phyloP scores from a whole-genome alignment of 768 basidiomycete genomes.

The Lactarius indigo region DNA sequence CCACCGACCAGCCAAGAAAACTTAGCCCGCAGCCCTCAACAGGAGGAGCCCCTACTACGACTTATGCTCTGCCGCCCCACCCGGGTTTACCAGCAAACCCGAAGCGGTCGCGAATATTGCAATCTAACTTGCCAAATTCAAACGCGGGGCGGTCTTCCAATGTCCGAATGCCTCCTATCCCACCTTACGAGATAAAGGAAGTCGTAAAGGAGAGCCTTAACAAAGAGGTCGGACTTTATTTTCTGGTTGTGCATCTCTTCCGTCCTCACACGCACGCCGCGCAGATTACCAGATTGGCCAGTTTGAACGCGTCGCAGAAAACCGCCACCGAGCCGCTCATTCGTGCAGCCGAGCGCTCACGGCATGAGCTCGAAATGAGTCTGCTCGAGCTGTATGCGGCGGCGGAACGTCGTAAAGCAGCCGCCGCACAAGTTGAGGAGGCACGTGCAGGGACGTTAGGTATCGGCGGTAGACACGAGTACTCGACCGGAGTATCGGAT shows the following conservation, averaged over 20 bases:
- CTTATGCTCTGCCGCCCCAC: slow-evolving; percentile 1
- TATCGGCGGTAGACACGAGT: slow-evolving; percentile 11
- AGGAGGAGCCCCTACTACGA: background rate
- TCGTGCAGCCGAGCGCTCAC: slow-evolving; percentile 35
- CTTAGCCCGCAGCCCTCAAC: slow-evolving; percentile 14
- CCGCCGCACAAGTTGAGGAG: slow-evolving; percentile 57
- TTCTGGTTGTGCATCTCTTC: background rate
- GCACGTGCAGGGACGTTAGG: slow-evolving; percentile 61
- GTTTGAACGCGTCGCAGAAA: slow-evolving; percentile 21
- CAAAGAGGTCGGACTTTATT: slow-evolving; percentile 12
- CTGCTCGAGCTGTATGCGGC: slow-evolving; percentile 57
- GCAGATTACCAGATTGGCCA: slow-evolving; percentile 19
- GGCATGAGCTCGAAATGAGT: slow-evolving; percentile 60
- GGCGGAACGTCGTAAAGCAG: slow-evolving; percentile 54
- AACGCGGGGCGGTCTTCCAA: slow-evolving; percentile 9
- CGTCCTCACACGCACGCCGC: background rate
- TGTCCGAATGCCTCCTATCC: slow-evolving; percentile 19
- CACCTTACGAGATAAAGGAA: slow-evolving; percentile 14
- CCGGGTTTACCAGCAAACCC: background rate
- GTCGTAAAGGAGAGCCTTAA: slow-evolving; percentile 19
- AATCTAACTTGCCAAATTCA: background rate
- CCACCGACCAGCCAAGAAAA: slow-evolving; percentile 15
- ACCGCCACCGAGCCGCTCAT: slow-evolving; percentile 12
- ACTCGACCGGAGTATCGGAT: slow-evolving; percentile 6
- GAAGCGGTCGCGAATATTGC: slow-evolving; percentile 12